A percentile compares a stretch with the other conserved stretches of the same genome.
Evolutionary conservation across 495 filamentous ascomycete genomes (phyloP).

Genomic region (Astrothelium macrocarpum): DNA sequence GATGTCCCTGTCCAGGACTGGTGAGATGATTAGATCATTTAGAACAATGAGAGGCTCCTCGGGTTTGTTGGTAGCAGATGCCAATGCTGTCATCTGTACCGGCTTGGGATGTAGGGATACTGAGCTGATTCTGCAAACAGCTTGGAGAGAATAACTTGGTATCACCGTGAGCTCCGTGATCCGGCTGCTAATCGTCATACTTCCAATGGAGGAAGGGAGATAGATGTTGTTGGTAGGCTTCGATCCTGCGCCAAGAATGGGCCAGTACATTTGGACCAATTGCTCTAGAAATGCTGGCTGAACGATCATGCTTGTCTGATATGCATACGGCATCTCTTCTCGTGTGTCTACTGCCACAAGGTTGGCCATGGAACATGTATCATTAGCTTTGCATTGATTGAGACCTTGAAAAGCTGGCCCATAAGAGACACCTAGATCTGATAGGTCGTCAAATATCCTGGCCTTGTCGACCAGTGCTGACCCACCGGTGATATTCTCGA

Average conservation of each 20-base stretch:
- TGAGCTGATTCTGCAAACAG: not conserved
- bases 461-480: not conserved
- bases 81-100: not conserved
- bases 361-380: not conserved
- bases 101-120: not conserved
- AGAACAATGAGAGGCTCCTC: not conserved
- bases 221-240: not conserved
- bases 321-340: not conserved
- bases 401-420: not conserved
- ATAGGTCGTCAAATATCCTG: not conserved
- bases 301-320: not conserved
- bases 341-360: not conserved
- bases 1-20: not conserved
- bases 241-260: not conserved
- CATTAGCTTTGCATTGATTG: not conserved
- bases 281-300: not conserved
- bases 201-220: not conserved
- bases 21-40: not conserved
- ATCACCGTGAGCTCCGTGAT: not conserved
- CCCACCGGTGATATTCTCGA: not conserved
- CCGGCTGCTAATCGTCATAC: not conserved
- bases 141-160: not conserved
- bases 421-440: not conserved
- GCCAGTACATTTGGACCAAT: not conserved
- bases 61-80: not conserved